Base-by-base conservation (phyloP, 495 filamentous ascomycete genomes). In the Pyrenula massariospora region DNA sequence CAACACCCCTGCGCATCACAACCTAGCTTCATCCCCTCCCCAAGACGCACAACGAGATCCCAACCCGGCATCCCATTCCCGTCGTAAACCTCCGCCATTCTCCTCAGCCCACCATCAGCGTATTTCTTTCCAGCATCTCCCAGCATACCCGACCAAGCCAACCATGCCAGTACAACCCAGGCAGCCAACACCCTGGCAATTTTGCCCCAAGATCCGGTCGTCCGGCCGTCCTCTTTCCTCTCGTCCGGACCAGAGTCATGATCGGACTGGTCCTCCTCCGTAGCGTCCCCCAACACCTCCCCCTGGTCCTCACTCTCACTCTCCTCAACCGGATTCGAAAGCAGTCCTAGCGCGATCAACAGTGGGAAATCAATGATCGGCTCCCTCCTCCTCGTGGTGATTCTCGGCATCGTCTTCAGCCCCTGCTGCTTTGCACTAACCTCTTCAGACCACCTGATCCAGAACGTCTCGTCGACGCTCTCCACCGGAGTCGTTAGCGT, bases 21-120 rank as follows among this genome's bases (percentile, higher is more conserved):
- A 0, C 22, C n/a, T 24, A 75, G 69, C 22, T 71, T 5, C 31
- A 42, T 15, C 31, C 8, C 5, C 31, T 42, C 31, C 31, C 31
- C n/a, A n/a, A n/a, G n/a, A n/a, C n/a, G n/a, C n/a, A n/a, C n/a
- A n/a, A n/a, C n/a, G n/a, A n/a, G n/a, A n/a, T n/a, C n/a, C n/a
- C n/a, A n/a, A n/a, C n/a, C n/a, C n/a, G n/a, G n/a, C n/a, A n/a
- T n/a, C n/a, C n/a, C n/a, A n/a, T n/a, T n/a, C n/a, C n/a, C n/a
- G n/a, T n/a, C n/a, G n/a, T n/a, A n/a, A n/a, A n/a, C n/a, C n/a
- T n/a, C 5, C 31, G 31, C 31, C 15, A 42, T 42, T 15, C 15
- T 15, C 15, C 31, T 42, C 31, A 42, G 15, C 31, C 15, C 8
- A 42, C 15, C 31, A 42, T 8, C 5, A 42, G 31, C 31, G 15